A percentile compares a stretch with the other conserved stretches of the same genome.
Evolutionary conservation across 495 filamentous ascomycete genomes (phyloP).

Genomic region (Tuber aestivum): DNA sequence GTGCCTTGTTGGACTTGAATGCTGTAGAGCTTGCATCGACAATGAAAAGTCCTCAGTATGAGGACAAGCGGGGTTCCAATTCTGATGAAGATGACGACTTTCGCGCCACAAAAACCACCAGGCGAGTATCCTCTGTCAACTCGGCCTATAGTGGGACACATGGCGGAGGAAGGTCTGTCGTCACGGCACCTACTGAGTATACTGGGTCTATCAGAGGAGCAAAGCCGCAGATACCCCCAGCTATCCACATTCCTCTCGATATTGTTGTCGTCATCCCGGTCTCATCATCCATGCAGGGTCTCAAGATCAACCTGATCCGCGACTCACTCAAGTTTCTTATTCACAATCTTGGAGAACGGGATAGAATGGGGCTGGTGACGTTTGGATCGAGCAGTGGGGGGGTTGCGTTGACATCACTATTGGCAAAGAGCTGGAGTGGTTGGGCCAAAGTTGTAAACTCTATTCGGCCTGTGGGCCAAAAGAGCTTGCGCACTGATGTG

Average conservation of each 20-base stretch:
- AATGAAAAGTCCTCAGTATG: constrained; percentile 64
- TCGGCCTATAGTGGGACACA: constrained; percentile 83
- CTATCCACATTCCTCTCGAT: constrained; percentile 87
- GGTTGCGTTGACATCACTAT: constrained; percentile 95
- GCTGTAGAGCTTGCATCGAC: constrained; percentile 55
- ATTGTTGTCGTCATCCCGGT: constrained; percentile 96
- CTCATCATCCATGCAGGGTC: constrained; percentile 96
- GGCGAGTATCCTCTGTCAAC: constrained; percentile 78
- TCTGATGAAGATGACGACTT: constrained; percentile 93
- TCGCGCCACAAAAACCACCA: constrained; percentile 58
- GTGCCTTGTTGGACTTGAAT: constrained; percentile 79
- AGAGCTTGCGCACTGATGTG: constrained; percentile 92
- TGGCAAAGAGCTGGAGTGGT: constrained; percentile 83
- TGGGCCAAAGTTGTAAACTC: constrained; percentile 84
- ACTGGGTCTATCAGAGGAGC: constrained; percentile 54
- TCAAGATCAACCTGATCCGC: constrained; percentile 94
- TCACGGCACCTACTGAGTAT: constrained; percentile 75
- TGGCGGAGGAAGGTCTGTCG: constrained; percentile 68
- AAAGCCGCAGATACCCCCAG: constrained; percentile 51
- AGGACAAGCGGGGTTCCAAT: constrained; percentile 56
- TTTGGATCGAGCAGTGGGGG: constrained; percentile 94
- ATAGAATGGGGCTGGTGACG: constrained; percentile 95
- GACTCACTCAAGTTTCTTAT: constrained; percentile 93
- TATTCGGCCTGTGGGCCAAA: constrained; percentile 90
- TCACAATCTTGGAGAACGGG: constrained; percentile 80